Evolutionary conservation across 192 early-diverging fungal genomes (phyloP).

Genomic region (Coemansia reversa): DNA sequence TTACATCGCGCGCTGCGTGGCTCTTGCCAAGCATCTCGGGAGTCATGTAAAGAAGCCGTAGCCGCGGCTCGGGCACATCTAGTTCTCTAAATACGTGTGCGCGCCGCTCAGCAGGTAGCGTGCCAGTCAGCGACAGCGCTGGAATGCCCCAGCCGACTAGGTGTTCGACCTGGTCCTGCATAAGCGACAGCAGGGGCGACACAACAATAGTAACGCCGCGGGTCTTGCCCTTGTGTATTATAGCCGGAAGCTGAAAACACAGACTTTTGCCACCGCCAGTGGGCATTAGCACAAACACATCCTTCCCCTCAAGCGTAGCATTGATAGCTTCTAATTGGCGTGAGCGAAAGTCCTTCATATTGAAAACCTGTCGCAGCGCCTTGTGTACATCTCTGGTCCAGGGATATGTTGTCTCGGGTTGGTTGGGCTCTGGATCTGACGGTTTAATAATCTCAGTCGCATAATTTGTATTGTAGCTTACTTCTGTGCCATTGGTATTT

Average conservation of each 20-base stretch:
- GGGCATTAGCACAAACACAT: conserved; percentile 97
- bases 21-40: conserved; percentile 81
- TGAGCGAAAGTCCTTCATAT: conserved; percentile 71
- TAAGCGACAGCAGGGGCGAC: conserved; percentile 92
- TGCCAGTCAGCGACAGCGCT: conserved; percentile 65
- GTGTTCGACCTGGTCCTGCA: conserved; percentile 89
- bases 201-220: conserved; percentile 84
- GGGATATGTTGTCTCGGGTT: conserved; percentile 45
- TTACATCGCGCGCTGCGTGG: conserved; percentile 54
- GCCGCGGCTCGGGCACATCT: conserved; percentile 34
- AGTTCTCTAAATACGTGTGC: conserved; percentile 63
- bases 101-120: conserved; percentile 53
- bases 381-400: conserved; percentile 74
- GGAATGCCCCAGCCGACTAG: conserved; percentile 65
- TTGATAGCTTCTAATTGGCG: conserved; percentile 92
- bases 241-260: conserved; percentile 91
- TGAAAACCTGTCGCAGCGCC: conserved; percentile 68
- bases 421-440: conserved; percentile 41
- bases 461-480: not conserved
- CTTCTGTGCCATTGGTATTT: not conserved
- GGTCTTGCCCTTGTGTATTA: conserved; percentile 63
- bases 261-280: conserved; percentile 96
- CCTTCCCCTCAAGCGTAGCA: conserved; percentile 74
- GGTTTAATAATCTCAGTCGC: conserved; percentile 29
- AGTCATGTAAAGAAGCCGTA: conserved; percentile 83